phyloP scores from a whole-genome alignment of 805 yeast genomes.

The Wickerhamomyces rabaulensis region DNA sequence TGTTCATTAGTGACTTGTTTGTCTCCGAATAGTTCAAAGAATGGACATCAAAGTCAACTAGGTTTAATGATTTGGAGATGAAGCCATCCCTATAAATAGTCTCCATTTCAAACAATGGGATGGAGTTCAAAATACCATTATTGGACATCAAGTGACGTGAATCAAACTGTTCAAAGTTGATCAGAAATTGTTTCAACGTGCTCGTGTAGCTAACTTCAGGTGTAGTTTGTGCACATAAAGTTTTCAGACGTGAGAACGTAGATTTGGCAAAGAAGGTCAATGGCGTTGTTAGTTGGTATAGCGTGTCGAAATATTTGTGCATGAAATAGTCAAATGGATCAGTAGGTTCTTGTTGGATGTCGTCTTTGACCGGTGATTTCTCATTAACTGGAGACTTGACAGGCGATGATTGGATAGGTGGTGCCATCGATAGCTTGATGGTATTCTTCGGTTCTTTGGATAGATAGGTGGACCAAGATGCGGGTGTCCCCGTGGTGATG shows the following conservation, averaged over 20 bases:
- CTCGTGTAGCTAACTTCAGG: conserved; percentile 13
- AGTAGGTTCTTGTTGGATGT: conserved; percentile 1
- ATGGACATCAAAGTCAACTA: conserved; percentile 22
- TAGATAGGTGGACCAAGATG: conserved; percentile 1
- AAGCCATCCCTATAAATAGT: conserved; percentile 23
- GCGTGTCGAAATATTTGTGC: conserved; percentile 30
- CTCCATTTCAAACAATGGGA: conserved; percentile 22
- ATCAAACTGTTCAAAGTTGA: conserved; percentile 37
- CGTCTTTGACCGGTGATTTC: conserved; percentile 3
- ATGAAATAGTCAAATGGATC: conserved; percentile 26
- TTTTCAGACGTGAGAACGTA: conserved; percentile 39
- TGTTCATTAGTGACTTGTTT: conserved; percentile 24
- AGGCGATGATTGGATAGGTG: conserved; percentile 18
- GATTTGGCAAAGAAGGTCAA: conserved; percentile 42
- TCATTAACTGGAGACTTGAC: conserved; percentile 14
- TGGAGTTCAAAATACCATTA: conserved; percentile 26
- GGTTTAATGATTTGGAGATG: conserved; percentile 20
- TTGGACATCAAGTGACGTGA: conserved; percentile 30
- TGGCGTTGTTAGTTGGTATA: conserved; percentile 31
- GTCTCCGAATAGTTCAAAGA: conserved; percentile 20
- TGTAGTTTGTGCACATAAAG: conserved; percentile 32
- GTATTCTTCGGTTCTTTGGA: conserved; percentile 5
- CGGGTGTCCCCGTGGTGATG: neutral
- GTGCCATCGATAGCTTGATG: conserved; percentile 19
- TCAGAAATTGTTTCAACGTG: conserved; percentile 26